phyloP scores from a whole-genome alignment of 345 rosid genomes.

The Firmiana major region DNA sequence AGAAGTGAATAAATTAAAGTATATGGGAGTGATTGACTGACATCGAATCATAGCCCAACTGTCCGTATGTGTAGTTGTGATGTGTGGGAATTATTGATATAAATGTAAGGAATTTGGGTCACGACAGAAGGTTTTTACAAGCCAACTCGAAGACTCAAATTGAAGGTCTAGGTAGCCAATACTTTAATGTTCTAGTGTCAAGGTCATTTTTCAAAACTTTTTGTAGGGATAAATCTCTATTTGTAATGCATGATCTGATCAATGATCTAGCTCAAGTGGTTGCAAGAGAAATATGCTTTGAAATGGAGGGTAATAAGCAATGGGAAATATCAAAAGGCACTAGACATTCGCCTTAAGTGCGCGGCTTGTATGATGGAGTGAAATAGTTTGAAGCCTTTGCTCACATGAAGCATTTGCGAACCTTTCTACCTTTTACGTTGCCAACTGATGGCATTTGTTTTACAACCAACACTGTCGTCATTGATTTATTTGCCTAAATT shows the following conservation, averaged over 20 bases:
- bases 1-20: no score
- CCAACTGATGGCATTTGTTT: background rate
- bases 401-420: constrained; percentile 7
- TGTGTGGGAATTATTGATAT: no score
- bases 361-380: background rate
- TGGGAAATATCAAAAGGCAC: background rate
- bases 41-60: no score
- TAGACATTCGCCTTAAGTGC: constrained; percentile 14
- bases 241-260: constrained; percentile 27
- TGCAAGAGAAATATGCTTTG: constrained; percentile 7
- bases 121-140: no score
- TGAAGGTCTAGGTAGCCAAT: constrained; percentile 11
- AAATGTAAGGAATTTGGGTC: no score
- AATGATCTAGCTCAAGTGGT: constrained; percentile 20
- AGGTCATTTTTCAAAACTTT: constrained; percentile 17
- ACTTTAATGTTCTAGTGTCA: background rate
- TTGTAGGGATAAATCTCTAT: background rate
- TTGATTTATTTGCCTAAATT: constrained; percentile 11
- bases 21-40: no score
- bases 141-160: background rate
- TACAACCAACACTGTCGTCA: background rate
- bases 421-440: constrained; percentile 4
- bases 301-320: background rate
- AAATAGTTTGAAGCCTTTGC: background rate
- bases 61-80: no score